These are phyloP conservation scores for Citrus maxima DNA, from an alignment of 345 rosid genomes.

Conservation along the genomic window DNA sequence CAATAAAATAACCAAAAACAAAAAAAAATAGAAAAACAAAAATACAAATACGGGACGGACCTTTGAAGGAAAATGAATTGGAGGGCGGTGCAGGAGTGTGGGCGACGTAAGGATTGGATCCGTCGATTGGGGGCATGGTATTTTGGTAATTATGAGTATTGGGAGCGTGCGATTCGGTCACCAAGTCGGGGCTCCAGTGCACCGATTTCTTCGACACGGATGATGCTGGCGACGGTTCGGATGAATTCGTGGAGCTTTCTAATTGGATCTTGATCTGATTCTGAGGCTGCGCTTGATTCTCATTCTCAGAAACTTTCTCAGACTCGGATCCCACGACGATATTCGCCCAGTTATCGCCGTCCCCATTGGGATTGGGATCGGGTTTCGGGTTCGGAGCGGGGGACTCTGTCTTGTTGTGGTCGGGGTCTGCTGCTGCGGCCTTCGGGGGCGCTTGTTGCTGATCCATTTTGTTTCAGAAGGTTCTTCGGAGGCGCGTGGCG, in stretches of 20 bases:
- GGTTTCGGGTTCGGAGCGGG: conserved; percentile 14
- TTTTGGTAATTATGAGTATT: conserved; percentile 10
- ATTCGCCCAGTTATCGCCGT: conserved; percentile 2
- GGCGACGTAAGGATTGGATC: conserved; percentile 56
- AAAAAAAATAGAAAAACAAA: no score
- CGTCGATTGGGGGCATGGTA: conserved; percentile 12
- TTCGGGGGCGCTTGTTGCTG: conserved; percentile 2
- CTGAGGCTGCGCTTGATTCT: conserved; percentile 17
- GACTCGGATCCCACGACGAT: conserved; percentile 29
- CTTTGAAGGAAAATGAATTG: conserved; percentile 47
- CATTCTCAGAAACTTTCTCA: background rate
- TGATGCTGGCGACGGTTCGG: conserved; percentile 18
- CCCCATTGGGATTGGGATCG: conserved; percentile 23
- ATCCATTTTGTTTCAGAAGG: conserved; percentile 14
- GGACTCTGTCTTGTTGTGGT: conserved; percentile 19
- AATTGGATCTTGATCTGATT: conserved; percentile 16
- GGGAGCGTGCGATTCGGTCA: conserved; percentile 41
- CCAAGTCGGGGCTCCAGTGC: conserved; percentile 75
- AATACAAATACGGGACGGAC: conserved; percentile 17
- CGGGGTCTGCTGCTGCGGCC: background rate
- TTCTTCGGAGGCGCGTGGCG: background rate
- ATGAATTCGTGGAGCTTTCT: conserved; percentile 23
- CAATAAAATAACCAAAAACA: background rate
- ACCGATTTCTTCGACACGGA: conserved; percentile 58
- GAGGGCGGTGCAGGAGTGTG: conserved; percentile 34